Evolutionary conservation across 2,329 filamentous ascomycete species (phyloP).

Genomic region (Colletotrichum melonis): DNA sequence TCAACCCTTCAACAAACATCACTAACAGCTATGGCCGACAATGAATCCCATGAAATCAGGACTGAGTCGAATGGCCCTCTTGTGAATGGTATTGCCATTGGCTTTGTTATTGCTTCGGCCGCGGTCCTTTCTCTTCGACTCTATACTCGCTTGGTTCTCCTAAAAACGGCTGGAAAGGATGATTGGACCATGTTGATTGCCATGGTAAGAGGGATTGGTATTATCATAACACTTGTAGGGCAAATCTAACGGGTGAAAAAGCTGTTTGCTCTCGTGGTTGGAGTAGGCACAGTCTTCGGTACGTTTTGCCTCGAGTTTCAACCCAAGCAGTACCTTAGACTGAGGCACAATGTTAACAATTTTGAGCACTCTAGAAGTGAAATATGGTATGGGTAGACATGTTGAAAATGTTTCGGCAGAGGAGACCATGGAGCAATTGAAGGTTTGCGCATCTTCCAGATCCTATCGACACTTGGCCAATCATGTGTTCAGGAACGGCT

Average conservation of each 20-base stretch:
- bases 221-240: too few relatives aligned
- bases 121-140: slow-evolving; percentile 37
- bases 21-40: not conserved
- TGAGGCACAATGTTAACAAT: not conserved
- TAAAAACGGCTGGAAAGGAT: slow-evolving; percentile 41
- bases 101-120: slow-evolving; percentile 36
- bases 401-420: slow-evolving; percentile 34
- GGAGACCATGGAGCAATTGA: slow-evolving; percentile 38
- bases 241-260: not conserved
- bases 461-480: not conserved
- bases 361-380: slow-evolving; percentile 33
- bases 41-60: slow-evolving; percentile 5
- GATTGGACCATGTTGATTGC: slow-evolving; percentile 43
- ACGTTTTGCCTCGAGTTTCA: not conserved
- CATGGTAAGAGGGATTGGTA: slow-evolving; percentile 25
- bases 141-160: slow-evolving; percentile 39
- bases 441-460: slow-evolving; percentile 29
- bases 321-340: not conserved
- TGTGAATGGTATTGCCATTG: slow-evolving; percentile 38
- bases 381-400: slow-evolving; percentile 43
- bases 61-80: slow-evolving; percentile 38
- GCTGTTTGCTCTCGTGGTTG: slow-evolving; percentile 37
- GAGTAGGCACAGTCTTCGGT: slow-evolving; percentile 26
- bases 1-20: not conserved
- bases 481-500: not conserved